Evolutionary conservation across 495 filamentous ascomycete genomes (phyloP).

Genomic region (Xylaria grammica): DNA sequence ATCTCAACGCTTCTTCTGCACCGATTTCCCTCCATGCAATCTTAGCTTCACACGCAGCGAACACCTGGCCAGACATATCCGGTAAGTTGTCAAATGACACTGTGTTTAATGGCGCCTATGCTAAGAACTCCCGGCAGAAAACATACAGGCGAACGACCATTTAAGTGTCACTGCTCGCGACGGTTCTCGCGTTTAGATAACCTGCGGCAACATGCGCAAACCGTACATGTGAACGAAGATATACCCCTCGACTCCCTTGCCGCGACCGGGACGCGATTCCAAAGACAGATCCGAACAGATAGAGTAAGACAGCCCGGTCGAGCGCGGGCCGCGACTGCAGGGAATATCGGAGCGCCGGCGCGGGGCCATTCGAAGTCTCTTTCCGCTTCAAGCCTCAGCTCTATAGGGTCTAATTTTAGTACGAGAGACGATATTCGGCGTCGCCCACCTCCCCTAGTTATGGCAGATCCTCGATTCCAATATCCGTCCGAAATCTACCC

Average conservation of each 20-base stretch:
- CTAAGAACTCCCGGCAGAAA: slow-evolving; percentile 64
- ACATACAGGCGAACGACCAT: slow-evolving; percentile 96
- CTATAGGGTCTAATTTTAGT: slow-evolving; percentile 73
- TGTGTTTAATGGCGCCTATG: neutral
- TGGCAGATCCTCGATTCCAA: slow-evolving; percentile 72
- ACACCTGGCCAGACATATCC: slow-evolving; percentile 92
- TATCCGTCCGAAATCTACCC: slow-evolving; percentile 53
- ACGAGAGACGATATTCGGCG: slow-evolving; percentile 64
- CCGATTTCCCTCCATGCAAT: slow-evolving; percentile 93
- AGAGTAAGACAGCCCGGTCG: slow-evolving; percentile 72
- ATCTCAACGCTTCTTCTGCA: slow-evolving; percentile 95
- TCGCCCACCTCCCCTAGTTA: slow-evolving; percentile 81
- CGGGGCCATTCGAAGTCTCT: slow-evolving; percentile 83
- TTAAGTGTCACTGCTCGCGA: slow-evolving; percentile 94
- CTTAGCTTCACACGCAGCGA: slow-evolving; percentile 96
- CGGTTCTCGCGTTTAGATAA: slow-evolving; percentile 98
- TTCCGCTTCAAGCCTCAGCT: slow-evolving; percentile 83
- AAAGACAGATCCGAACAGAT: slow-evolving; percentile 87
- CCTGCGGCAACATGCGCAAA: slow-evolving; percentile 94
- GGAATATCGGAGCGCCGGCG: slow-evolving; percentile 62
- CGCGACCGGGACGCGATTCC: slow-evolving; percentile 90
- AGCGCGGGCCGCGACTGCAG: slow-evolving; percentile 76
- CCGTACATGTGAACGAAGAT: slow-evolving; percentile 96
- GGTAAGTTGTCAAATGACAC: slow-evolving; percentile 50
- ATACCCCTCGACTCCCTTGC: slow-evolving; percentile 93